phyloP scores from a whole-genome alignment of 164 flowering plant genomes.

The Nymphaea thermarum region DNA sequence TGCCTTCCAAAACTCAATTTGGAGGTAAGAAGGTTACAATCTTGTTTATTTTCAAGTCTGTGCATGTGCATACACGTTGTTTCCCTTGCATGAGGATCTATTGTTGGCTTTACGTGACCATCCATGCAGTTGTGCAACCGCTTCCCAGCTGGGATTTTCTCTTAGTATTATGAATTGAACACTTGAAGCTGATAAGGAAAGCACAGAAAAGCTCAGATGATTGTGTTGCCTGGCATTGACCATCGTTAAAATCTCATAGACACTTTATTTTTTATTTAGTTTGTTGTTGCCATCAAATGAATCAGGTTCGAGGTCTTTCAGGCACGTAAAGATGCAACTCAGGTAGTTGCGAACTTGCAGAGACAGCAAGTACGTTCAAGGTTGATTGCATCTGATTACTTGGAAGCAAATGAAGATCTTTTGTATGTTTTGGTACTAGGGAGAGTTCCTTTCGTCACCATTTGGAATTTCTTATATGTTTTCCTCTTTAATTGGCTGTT shows the following conservation, averaged over 20 bases:
- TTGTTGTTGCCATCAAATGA: not conserved
- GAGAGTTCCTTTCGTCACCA: conserved; percentile 8
- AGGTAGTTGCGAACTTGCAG: conserved; percentile 33
- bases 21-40: conserved; percentile 14
- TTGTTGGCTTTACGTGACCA: too few relatives aligned
- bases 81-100: too few relatives aligned
- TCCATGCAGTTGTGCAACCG: too few relatives aligned
- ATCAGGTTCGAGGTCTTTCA: conserved; percentile 2
- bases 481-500: too few relatives aligned
- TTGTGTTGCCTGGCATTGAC: too few relatives aligned
- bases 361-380: conserved; percentile 28
- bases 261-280: not conserved
- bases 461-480: not conserved
- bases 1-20: conserved; percentile 20
- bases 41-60: too few relatives aligned
- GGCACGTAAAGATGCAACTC: conserved; percentile 36
- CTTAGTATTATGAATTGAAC: too few relatives aligned
- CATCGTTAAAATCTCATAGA: too few relatives aligned
- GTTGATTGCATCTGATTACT: conserved; percentile 27
- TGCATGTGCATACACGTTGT: too few relatives aligned
- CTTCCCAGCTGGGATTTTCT: too few relatives aligned
- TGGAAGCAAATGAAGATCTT: conserved; percentile 31
- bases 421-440: conserved; percentile 22
- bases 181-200: too few relatives aligned
- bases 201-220: too few relatives aligned